Base-by-base conservation (phyloP, 805 yeast genomes). In the Starmerella apis region DNA sequence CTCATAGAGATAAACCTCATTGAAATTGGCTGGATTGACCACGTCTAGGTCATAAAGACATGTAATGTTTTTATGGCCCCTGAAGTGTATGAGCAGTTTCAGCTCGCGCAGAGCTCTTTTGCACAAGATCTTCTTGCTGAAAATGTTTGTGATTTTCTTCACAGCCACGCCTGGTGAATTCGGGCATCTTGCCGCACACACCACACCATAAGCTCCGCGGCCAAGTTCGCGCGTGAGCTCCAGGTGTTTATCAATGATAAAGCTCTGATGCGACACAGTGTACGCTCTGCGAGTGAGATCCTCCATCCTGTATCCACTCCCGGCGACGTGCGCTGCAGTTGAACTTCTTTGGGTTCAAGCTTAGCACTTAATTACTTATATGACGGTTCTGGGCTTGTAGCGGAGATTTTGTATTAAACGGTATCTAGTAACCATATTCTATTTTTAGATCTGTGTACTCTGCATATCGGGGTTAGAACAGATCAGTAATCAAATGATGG, bases 181-280 rank as follows among this genome's bases (percentile, higher is more conserved):
- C 59, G 80, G 78, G 50, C 61, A 59, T 41, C 52, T 56, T 16
- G 98, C 98, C 0, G 95, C 83, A 62, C 96, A 90, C 5, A 92
- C 98, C 3, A 90, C 81, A 37, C 98, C 98, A 62, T 92, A 92
- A 0, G 98, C 97, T 11, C 98, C 98, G 60, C 92, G 96, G 4
- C 98, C 98, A 35, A 92, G 75, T 59, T 92, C 97, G 61, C 88
- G 85, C 51, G 86, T 86, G 58, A 92, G 75, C 62, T 86, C 85
- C 65, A 90, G 86, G 48, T 96, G 71, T 57, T 78, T 79, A 66
- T 92, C 97, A 50, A 92, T 88, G 38, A 88, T 78, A 65, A 92
- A 92, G 63, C 86, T 95, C 68, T 92, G 98, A 63, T 84, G 84
- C 68, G 78, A 83, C 35, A 83, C 88, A 57, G 80, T 79, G 63